phyloP scores from a whole-genome alignment of 306 rosid genomes.

The Fagus crenata region DNA sequence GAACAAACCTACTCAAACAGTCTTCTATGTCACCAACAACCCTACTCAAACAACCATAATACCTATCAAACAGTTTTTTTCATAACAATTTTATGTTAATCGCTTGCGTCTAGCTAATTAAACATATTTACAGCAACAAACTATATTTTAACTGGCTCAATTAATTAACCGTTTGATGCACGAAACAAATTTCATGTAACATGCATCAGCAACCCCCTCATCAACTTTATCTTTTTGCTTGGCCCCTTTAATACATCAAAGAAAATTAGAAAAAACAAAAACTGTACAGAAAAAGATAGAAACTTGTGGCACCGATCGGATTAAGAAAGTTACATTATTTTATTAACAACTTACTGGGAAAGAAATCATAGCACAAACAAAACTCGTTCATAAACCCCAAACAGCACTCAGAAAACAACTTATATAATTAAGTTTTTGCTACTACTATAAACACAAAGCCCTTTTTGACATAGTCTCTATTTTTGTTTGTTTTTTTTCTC shows the following conservation, averaged over 20 bases:
- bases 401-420: constrained; percentile 30
- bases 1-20: constrained; percentile 22
- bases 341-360: constrained; percentile 55
- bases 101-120: constrained; percentile 24
- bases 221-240: too few relatives aligned
- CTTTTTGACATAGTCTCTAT: constrained; percentile 22
- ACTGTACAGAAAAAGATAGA: constrained; percentile 25
- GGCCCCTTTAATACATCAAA: neutral
- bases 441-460: constrained; percentile 38
- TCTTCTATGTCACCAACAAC: constrained; percentile 15
- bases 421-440: constrained; percentile 31
- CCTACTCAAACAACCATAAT: neutral
- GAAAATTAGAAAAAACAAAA: constrained; percentile 14
- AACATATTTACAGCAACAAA: constrained; percentile 25
- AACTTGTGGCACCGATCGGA: constrained; percentile 16
- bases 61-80: constrained; percentile 13
- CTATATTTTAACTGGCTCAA: constrained; percentile 16
- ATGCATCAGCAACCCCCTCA: constrained; percentile 22
- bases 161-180: constrained; percentile 36
- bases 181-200: constrained; percentile 42
- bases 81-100: neutral
- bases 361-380: constrained; percentile 16
- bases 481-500: neutral
- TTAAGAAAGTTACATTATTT: constrained; percentile 37
- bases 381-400: neutral